Base-by-base conservation (phyloP, 2,329 filamentous ascomycete genomes). In the Aspergillus eucalypticola region DNA sequence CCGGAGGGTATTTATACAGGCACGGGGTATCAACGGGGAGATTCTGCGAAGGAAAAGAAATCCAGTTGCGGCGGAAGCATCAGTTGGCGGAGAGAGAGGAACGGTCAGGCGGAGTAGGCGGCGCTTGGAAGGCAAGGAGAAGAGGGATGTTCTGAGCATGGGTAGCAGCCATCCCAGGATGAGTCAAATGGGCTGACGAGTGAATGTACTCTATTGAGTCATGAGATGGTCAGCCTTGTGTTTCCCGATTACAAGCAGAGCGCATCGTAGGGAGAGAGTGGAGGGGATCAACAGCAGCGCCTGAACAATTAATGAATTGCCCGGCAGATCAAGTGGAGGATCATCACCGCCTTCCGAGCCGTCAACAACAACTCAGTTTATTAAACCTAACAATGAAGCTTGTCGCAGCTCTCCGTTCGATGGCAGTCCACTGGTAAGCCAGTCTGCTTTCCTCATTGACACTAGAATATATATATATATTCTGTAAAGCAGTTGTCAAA, bases 1-100 rank as follows among this genome's bases (percentile, higher is more conserved):
- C 39, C 11, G 46, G 4, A 35, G 42, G 13, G n/a, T 35, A 35
- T 49, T 17, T 19, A 42, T 21, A 41, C 27, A 54, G 5, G 21
- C 10, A 32, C 19, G 15, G 35, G 54, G 59, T 19, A 59, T 56
- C 56, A 54, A 56, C 52, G 27, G 25, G 27, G 39, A 15, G 6
- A 5, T 15, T 35, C 46, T 44, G 53, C 8, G 41, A 29, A 19
- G 8, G 5, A 46, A 25, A 44, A 8, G 53, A 55, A 41, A 17
- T 10, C 8, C 21, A 11, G 17, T 21, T 21, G 27, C 17, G 25
- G 41, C 53, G 29, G 53, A 29, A 44, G 23, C 29, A 44, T 25
- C 27, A 29, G 27, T 46, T 29, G 19, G 52, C 27, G 53, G 42
- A 35, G 41, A 35, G 42, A 35, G 53, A 55, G 21, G 25, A 25